Conservation (phyloP, 1,139 yeast species). For the Suhomyces taliae region DNA sequence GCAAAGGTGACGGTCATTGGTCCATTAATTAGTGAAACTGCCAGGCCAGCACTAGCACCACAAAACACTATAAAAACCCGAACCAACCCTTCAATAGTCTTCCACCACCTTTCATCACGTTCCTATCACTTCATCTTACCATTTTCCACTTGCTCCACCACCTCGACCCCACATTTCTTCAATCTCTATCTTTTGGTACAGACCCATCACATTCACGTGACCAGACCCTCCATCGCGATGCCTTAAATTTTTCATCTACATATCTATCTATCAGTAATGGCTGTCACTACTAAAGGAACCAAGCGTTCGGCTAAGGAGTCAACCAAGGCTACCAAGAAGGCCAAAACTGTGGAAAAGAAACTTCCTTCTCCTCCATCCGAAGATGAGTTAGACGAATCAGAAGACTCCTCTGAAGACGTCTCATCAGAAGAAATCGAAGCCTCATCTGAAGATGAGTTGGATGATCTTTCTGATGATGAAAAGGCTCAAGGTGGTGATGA, state of each 20-base stretch:
- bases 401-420: slow-evolving; percentile 4
- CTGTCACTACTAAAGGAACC: slow-evolving; percentile 31
- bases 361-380: slow-evolving; percentile 20
- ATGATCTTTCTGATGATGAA: slow-evolving; percentile 20
- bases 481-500: slow-evolving; percentile 21
- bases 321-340: slow-evolving; percentile 26
- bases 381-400: slow-evolving; percentile 11
- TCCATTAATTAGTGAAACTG: no score
- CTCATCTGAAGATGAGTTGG: slow-evolving; percentile 22
- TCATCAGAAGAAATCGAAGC: slow-evolving; percentile 14
- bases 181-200: neutral
- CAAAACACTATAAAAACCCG: no score
- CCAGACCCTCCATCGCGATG: slow-evolving; percentile 8
- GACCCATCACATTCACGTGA: neutral
- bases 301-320: slow-evolving; percentile 31
- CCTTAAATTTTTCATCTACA: slow-evolving; percentile 7
- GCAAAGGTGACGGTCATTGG: no score
- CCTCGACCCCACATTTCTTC: neutral
- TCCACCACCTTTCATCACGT: no score
- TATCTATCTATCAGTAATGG: slow-evolving; percentile 17
- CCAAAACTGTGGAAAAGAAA: slow-evolving; percentile 23
- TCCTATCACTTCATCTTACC: no score
- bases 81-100: no score
- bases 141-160: neutral
- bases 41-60: no score